These are phyloP conservation scores for Incumbomyces delicatus DNA, from an alignment of 2,329 filamentous ascomycete genomes.

Conservation along the genomic window DNA sequence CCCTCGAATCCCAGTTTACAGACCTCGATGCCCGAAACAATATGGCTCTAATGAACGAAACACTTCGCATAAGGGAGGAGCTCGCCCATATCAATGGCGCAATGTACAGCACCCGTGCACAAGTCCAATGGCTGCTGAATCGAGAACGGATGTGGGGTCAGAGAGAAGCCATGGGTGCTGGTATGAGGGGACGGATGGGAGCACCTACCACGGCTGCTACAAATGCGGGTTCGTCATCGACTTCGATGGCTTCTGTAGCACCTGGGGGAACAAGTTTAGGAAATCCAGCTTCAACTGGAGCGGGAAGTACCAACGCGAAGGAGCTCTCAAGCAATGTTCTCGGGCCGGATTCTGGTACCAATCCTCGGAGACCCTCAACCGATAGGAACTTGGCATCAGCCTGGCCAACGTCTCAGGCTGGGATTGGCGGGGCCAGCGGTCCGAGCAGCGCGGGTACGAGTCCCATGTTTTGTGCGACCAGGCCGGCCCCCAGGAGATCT, in stretches of 20 bases:
- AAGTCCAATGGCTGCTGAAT: constrained; percentile 54
- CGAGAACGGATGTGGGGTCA: constrained; percentile 32
- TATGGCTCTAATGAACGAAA: constrained; percentile 56
- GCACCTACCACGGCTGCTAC: constrained; percentile 14
- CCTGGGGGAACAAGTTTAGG: neutral
- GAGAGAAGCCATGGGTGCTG: neutral
- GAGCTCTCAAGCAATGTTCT: neutral
- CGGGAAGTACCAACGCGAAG: neutral
- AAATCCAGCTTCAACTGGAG: neutral
- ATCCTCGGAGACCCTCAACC: neutral
- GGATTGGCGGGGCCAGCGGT: neutral
- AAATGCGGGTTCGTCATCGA: neutral
- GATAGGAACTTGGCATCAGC: neutral
- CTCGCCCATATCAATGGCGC: constrained; percentile 52
- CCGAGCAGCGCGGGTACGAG: constrained; percentile 6
- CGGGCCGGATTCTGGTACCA: neutral
- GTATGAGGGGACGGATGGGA: constrained; percentile 29
- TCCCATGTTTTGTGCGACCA: neutral
- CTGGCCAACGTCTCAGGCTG: neutral
- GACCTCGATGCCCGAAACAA: constrained; percentile 52
- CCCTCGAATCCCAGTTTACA: constrained; percentile 33
- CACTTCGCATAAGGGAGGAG: constrained; percentile 51
- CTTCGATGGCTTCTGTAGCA: neutral
- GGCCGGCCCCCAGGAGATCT: constrained; percentile 4
- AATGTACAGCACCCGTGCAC: constrained; percentile 48